Evolutionary conservation across 169 alveolate species (phyloP), one percentile per base, ranked within the genome.

Genomic region (Eimeria maxima): DNA sequence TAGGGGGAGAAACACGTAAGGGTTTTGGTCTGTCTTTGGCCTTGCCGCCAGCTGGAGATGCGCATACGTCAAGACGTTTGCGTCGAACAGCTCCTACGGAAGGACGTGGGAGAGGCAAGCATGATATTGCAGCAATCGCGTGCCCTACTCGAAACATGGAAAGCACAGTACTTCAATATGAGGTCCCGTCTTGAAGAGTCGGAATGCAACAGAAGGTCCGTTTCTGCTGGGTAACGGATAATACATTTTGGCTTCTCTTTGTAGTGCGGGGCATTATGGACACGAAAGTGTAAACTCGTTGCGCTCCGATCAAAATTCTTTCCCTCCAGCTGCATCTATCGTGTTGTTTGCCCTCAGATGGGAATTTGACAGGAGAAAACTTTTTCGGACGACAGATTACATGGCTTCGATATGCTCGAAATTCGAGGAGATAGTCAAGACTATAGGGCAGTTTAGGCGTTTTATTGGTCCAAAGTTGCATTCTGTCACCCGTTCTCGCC

Each of bases 381-480:
- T 98, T 60, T 98, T 97, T 96, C 97, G 94, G 78, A 97, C 97
- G 96, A 98, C 98, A 57, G 97, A 96, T 96, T 97, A 98, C 98
- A 99, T 98, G 99, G 97, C 97, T 76, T 97, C 97, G 38, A 97
- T 97, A 73, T 97, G 98, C 92, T 96, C 96, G 74, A 98, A 98
- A 81, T 97, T 99, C 87, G 97, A 97, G 87, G 98, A 97, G 76
- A 98, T 98, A 53, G 97, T 98, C 67, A 97, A 97, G 50, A 97
- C 97, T 42, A 93, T 98, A 0, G 98, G 97, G 92, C 99, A 98
- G 89, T 98, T 99, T 96, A 96, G 96, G 90, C 98, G 98, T 60
- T 98, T 99, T 93, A 97, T 99, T 53, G 99, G 99, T n/a, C 99
- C 98, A 44, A 99, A 98, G 96, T 97, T 99, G 60, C 98, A 98